Base-by-base conservation (phyloP, 2,329 filamentous ascomycete genomes). In the Trichoderma sp. region DNA sequence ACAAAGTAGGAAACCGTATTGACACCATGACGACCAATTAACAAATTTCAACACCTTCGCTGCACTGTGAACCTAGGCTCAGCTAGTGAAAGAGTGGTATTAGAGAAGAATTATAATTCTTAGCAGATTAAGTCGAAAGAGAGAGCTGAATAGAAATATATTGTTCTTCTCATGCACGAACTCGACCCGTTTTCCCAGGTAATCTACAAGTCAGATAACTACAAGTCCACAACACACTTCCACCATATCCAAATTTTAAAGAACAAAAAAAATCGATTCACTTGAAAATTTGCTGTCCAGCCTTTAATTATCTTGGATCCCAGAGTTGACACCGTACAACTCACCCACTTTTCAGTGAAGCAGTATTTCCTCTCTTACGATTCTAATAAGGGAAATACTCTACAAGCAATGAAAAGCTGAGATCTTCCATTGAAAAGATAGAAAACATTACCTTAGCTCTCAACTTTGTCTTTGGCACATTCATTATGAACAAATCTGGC, bases 231-330 rank as follows among this genome's bases (percentile, higher is more conserved):
- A n/a, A 45, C 16, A 45, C 18, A 45, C 4, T 8, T 9, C 5
- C 41, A n/a, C 3, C 41, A n/a, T 45, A 6, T 45, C 41, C 7
- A 18, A 35, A 45, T 18, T 16, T 18, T 6, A 53, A 67, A 16
- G 3, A 45, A 45, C 38, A 6, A 24, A 53, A 56, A 38, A 5
- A 1, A 7, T 29, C 12, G n/a, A 66, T 71, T 63, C 9, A 53
- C 14, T 29, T 50, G 4, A 2, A 21, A 38, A 5, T 75, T 35
- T 76, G 65, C 41, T 65, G 74, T 12, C 76, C 65, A 53, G 78
- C 76, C 29, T 62, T 81, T n/a, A n/a, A n/a, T n/a, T n/a, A n/a
- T n/a, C n/a, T n/a, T n/a, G n/a, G n/a, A n/a, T n/a, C n/a, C n/a
- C n/a, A n/a, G n/a, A n/a, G n/a, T n/a, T n/a, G n/a, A n/a, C n/a